Base-by-base conservation (phyloP, 345 rosid species). In the Odontarrhena argentea region DNA sequence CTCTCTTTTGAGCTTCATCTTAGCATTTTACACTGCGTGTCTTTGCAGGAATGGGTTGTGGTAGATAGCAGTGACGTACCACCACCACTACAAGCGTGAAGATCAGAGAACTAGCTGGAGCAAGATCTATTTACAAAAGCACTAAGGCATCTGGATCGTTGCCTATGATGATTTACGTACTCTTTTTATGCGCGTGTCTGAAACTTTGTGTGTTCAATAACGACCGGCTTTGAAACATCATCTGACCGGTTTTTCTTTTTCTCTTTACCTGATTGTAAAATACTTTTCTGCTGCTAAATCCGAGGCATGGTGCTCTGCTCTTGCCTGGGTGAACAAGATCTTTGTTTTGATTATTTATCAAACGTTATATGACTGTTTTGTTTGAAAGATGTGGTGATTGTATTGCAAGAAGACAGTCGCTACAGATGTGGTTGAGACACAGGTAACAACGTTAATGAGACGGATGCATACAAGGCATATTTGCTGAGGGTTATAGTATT, bases 1-100 rank as follows among this genome's bases (percentile, higher is more conserved):
- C 32, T n/a, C 55, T 43, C 42, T 35, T 73, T 55, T 56, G 25
- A 32, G 41, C n/a, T 48, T 49, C 76, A 64, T 55, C 70, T 55
- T 48, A 48, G 53, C 53, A 49, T 64, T 64, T 64, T 64, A 64
- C 58, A 55, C 53, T 32, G 4, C 25, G 7, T 71, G 38, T 64
- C 22, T 42, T 72, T 72, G 46, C 65, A 72, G 71, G 76, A 13
- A 14, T 73, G 37, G 41, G 55, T 11, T 13, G 4, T 50, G 6
- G 14, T 73, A 42, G 30, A 56, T 3, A 5, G 1, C 36, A 32
- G 7, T 32, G 36, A 32, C 36, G 6, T 32, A 32, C 7, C 6
- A 5, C 36, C 36, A 32, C 7, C 36, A 32, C 36, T 6, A 32
- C 36, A 32, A 32, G 7, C 36, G 36, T 56, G 54, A 57, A 5